These are phyloP conservation scores for Xylaria sp. DNA, from an alignment of 2,329 filamentous ascomycete species.

Conservation along the genomic window DNA sequence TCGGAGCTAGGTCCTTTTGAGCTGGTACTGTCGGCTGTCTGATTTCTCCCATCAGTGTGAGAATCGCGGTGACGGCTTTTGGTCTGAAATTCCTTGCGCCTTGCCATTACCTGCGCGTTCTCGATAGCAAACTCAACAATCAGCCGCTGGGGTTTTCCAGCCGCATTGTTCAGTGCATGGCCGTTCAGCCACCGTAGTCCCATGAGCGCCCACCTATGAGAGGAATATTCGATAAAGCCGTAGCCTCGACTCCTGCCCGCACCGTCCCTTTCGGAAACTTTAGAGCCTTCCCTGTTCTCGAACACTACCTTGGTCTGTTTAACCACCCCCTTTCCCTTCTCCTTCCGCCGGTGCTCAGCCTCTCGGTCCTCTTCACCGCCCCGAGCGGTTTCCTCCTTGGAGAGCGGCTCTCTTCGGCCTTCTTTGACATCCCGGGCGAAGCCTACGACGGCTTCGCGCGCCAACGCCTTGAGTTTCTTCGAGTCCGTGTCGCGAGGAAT, in stretches of 20 bases:
- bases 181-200: conserved; percentile 93
- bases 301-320: conserved; percentile 94
- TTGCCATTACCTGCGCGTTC: conserved; percentile 91
- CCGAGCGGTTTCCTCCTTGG: conserved; percentile 84
- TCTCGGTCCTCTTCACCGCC: conserved; percentile 80
- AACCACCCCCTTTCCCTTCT: conserved; percentile 83
- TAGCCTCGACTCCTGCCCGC: conserved; percentile 89
- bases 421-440: conserved; percentile 89
- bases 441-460: conserved; percentile 88
- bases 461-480: conserved; percentile 89
- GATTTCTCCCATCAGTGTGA: conserved; percentile 26
- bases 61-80: conserved; percentile 36
- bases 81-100: conserved; percentile 64
- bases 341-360: conserved; percentile 77
- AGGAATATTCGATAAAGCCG: conserved; percentile 95
- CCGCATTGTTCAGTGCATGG: conserved; percentile 58
- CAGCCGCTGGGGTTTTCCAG: conserved; percentile 82
- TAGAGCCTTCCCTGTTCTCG: conserved; percentile 82
- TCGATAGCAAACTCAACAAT: conserved; percentile 98
- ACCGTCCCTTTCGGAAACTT: conserved; percentile 75
- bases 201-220: conserved; percentile 93
- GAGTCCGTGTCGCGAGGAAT: conserved; percentile 80
- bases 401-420: conserved; percentile 74
- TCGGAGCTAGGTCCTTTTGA: conserved; percentile 4
- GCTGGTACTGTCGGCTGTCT: conserved; percentile 2